A percentile compares a stretch with the other conserved stretches of the same genome.
Evolutionary conservation across 768 basidiomycete genomes (phyloP).

Genomic region (Austroboletus eburneus): DNA sequence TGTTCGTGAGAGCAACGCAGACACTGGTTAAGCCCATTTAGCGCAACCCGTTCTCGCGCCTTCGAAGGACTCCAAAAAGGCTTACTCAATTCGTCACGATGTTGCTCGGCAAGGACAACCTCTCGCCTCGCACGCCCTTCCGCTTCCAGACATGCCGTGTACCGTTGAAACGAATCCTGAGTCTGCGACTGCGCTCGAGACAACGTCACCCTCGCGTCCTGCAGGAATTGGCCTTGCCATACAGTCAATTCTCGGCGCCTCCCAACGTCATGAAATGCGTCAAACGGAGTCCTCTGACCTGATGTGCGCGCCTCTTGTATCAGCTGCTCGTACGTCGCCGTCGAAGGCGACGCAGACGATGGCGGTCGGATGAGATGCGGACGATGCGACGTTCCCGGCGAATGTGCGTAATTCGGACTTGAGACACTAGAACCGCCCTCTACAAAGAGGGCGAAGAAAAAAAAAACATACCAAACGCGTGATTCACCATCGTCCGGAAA

Average conservation of each 20-base stretch:
- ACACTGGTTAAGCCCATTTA: slow-evolving; percentile 26
- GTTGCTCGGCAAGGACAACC: slow-evolving; percentile 60
- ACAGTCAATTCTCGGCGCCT: slow-evolving; percentile 7
- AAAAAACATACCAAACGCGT: too few relatives aligned
- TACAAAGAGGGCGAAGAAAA: slow-evolving; percentile 4
- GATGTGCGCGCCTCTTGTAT: slow-evolving; percentile 56
- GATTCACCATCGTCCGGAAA: too few relatives aligned
- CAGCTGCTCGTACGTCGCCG: slow-evolving; percentile 49
- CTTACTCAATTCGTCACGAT: slow-evolving; percentile 58
- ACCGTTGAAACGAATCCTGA: slow-evolving; percentile 66
- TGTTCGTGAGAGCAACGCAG: slow-evolving; percentile 33
- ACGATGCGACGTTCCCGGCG: slow-evolving; percentile 28
- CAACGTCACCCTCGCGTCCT: slow-evolving; percentile 57
- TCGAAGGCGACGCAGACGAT: slow-evolving; percentile 47
- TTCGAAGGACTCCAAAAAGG: slow-evolving; percentile 1
- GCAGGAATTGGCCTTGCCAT: slow-evolving; percentile 53
- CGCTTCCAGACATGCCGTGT: slow-evolving; percentile 63
- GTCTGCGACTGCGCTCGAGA: slow-evolving; percentile 65
- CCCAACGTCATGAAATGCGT: slow-evolving; percentile 3
- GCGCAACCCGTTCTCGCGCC: slow-evolving; percentile 13
- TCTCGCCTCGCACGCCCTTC: slow-evolving; percentile 65
- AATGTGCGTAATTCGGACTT: slow-evolving; percentile 30
- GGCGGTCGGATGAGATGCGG: slow-evolving; percentile 42
- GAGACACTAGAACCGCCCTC: slow-evolving; percentile 29
- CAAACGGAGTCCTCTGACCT: slow-evolving; percentile 41